Base-by-base conservation (phyloP, 1,139 yeast species). In the Hyphopichia fennica region DNA sequence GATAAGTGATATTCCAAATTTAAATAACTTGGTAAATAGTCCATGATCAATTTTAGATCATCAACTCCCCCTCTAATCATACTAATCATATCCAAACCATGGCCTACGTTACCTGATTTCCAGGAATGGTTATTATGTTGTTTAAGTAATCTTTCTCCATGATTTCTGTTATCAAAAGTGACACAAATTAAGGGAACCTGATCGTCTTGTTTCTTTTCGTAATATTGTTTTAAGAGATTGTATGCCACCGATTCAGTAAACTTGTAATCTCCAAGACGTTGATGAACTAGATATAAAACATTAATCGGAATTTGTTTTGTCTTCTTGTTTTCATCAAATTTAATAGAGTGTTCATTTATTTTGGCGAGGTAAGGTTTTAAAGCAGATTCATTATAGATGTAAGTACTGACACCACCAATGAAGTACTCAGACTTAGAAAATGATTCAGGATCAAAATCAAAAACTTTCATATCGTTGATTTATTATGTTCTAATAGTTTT, bases 121-220 rank as follows among this genome's bases (percentile, higher is more conserved):
- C 86, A 81, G 27, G 60, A 62, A 4, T 52, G 39, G 54, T 80
- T 80, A 37, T 63, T 63, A 14, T 34, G 31, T 1, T 46, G 51
- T 39, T 71, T 66, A 2, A 79, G 57, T 9, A 54, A 40, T 34
- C 89, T 60, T 31, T 57, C 59, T 1, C 89, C 89, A 52, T 84
- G 89, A 59, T 84, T 83, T 44, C 84, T 67, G 42, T 65, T 62
- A 51, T 84, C 89, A 56, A 80, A 80, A 0, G 82, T 66, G 11
- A 80, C 75, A 38, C 79, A 75, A 29, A 81, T 62, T 37, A 77
- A 54, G 2, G 76, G 67, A 20, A 52, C 51, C 23, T 53, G 43
- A 0, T 47, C 45, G 2, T 42, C 43, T 1, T 42, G 40, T 40
- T 55, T 54, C 19, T 54, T 49, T 8, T 45, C 41, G 38, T 64